These are phyloP conservation scores for Arthrinium puccinioides DNA, from an alignment of 2,329 filamentous ascomycete genomes.

Conservation along the genomic window DNA sequence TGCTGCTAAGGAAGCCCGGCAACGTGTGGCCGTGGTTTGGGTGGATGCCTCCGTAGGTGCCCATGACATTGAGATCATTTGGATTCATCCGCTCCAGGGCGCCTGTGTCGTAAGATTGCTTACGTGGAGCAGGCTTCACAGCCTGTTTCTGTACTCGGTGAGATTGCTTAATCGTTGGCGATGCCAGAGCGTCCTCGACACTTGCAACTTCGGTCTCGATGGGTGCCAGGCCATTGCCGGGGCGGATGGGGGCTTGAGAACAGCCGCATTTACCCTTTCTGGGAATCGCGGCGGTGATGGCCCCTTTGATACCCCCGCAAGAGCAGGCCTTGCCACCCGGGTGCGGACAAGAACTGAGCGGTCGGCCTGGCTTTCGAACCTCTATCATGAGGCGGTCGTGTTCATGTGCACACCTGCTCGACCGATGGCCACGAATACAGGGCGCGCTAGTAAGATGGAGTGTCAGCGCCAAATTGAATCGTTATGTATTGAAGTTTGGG, in stretches of 20 bases:
- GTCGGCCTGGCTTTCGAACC: constrained; percentile 65
- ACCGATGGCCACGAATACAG: constrained; percentile 69
- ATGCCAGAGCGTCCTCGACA: not conserved
- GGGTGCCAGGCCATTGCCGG: constrained; percentile 40
- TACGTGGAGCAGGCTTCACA: not conserved
- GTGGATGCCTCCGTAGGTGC: not conserved
- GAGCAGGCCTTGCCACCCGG: constrained; percentile 53
- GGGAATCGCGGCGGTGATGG: too few relatives aligned
- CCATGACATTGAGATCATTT: not conserved
- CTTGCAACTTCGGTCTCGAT: not conserved
- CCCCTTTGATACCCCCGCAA: constrained; percentile 57
- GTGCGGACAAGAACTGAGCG: constrained; percentile 63
- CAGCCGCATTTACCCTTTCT: too few relatives aligned
- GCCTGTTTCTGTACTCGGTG: not conserved
- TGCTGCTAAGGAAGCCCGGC: too few relatives aligned
- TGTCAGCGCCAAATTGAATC: constrained; percentile 3
- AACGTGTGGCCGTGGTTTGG: too few relatives aligned
- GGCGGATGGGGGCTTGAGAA: too few relatives aligned
- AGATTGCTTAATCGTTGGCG: not conserved
- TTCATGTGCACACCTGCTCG: constrained; percentile 65
- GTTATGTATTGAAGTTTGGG: too few relatives aligned
- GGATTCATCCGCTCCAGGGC: not conserved
- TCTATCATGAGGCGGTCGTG: constrained; percentile 62
- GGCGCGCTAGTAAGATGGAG: constrained; percentile 47
- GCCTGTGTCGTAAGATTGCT: not conserved